phyloP scores from a whole-genome alignment of 306 rosid genomes.

The Pyrus communis region DNA sequence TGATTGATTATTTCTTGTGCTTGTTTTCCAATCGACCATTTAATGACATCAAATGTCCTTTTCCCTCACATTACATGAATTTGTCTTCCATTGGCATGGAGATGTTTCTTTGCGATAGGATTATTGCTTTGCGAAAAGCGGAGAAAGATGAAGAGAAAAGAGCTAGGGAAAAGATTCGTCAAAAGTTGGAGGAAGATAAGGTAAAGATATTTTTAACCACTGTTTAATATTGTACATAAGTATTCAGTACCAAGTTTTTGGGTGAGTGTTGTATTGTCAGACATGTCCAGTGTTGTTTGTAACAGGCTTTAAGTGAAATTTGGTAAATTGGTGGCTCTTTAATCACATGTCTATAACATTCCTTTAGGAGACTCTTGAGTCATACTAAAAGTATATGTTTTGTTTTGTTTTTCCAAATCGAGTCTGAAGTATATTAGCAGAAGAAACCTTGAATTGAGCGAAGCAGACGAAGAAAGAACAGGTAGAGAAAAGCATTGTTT shows the following conservation, averaged over 20 bases:
- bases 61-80: neutral
- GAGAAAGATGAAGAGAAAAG: conserved; percentile 95
- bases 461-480: neutral
- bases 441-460: neutral
- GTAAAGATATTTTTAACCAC: conserved; percentile 23
- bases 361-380: neutral
- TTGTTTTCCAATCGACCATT: neutral
- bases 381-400: neutral
- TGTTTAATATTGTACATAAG: neutral
- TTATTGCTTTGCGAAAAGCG: conserved; percentile 85
- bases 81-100: neutral
- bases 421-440: neutral
- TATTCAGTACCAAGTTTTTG: neutral
- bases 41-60: neutral
- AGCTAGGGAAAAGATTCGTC: conserved; percentile 90
- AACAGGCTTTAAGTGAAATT: neutral
- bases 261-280: neutral
- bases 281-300: neutral
- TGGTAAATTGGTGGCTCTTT: neutral
- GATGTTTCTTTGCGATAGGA: conserved; percentile 38
- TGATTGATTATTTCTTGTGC: neutral
- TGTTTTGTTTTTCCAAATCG: neutral
- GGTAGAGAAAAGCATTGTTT: neutral
- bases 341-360: neutral
- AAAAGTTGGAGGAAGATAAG: conserved; percentile 96